Percentiles rank a stretch among this genome's conserved stretches.
phyloP scores from a whole-genome alignment of 345 rosid genomes.

The Euphorbia lathyris region DNA sequence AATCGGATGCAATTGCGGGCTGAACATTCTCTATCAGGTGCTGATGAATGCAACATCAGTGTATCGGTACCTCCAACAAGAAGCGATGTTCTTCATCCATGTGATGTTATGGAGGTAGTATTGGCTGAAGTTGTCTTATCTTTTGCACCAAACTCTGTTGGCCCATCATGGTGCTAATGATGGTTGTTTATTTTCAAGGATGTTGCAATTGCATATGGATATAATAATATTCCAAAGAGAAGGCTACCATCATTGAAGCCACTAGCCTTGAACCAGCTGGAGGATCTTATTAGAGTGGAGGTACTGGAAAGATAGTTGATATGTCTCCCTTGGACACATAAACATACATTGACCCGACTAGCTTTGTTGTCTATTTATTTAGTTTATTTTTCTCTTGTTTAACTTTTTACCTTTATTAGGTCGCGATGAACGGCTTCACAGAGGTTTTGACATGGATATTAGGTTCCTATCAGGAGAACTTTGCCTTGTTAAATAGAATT shows the following conservation, averaged over 20 bases:
- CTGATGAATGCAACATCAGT: conserved; percentile 37
- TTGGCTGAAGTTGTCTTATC: conserved; percentile 1
- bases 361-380: neutral
- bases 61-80: conserved; percentile 80
- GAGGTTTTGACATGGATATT: conserved; percentile 85
- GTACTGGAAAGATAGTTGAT: conserved; percentile 27
- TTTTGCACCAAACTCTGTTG: neutral
- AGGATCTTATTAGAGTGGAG: conserved; percentile 79
- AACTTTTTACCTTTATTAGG: conserved; percentile 32
- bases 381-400: neutral
- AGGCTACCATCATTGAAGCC: conserved; percentile 63
- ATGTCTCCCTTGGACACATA: neutral
- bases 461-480: conserved; percentile 67
- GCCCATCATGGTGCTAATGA: conserved; percentile 7
- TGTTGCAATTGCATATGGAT: conserved; percentile 95
- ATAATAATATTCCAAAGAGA: conserved; percentile 71
- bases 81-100: conserved; percentile 89
- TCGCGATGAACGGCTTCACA: conserved; percentile 70
- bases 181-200: conserved; percentile 44
- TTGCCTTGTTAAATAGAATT: conserved; percentile 56
- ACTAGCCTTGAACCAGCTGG: conserved; percentile 64
- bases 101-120: conserved; percentile 92
- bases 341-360: neutral
- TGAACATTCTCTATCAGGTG: conserved; percentile 36
- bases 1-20: conserved; percentile 77